Base-by-base conservation (phyloP, 371 early-diverging fungal species). In the Polyrhizophydium stewartii region DNA sequence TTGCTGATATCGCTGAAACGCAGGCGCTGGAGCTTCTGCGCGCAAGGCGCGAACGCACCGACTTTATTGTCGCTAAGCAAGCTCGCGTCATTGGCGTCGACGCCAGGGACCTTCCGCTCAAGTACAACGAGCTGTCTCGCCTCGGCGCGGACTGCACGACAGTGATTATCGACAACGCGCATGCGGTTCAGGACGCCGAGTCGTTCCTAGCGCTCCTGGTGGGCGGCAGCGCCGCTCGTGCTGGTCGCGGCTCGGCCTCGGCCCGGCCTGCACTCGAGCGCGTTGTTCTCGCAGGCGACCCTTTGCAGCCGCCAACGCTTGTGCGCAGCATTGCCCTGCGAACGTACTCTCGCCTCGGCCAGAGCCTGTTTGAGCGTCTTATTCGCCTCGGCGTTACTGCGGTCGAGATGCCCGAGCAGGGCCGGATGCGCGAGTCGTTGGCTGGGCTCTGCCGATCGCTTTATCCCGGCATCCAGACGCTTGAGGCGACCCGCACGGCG, bases 131-230 rank as follows among this genome's bases (percentile, higher is more conserved):
- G 70, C 76, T 98, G 10, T 81, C 88, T 10, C 71, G 74, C 12
- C 77, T 94, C 16, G 92, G 94, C 7, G 95, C 97, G 84, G 86
- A 88, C 60, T 98, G 92, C 71, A 93, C 97, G 64, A 93, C 84
- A 49, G 86, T 99, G 30, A 81, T 99, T 21, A 89, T 99, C 87
- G 99, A 99, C 70, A 99, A 99, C 70, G 92, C 97, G 0, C 98
- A 93, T 21, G 98, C 99, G 70, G 88, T 97, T 12, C 72, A 96
- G 17, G 99, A 99, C 68, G 85, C 96, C 2, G 98, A 98, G 67
- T 87, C 97, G 2, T 89, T 98, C 61, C 90, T 99, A 33, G 94
- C 97, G 6, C 75, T 98, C 65, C 63, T 90, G 38, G 70, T 97
- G 13, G 53, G 53, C 13, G 45, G 24, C 5, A 10, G 5, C 45